phyloP scores from a whole-genome alignment of 805 yeast genomes.

The Wickerhamomyces canadensis region DNA sequence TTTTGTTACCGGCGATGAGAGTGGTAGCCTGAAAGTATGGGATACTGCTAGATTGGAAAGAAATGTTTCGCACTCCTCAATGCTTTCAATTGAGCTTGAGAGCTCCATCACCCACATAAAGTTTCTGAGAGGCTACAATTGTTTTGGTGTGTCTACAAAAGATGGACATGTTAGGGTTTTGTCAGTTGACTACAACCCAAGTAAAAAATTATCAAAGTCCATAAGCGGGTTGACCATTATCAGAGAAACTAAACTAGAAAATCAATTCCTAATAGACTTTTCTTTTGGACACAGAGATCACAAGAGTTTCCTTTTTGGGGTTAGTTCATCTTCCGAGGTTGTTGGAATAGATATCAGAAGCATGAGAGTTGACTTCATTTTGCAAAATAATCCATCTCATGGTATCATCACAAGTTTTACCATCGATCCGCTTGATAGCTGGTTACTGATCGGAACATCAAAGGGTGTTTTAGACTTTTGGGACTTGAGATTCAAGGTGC shows the following conservation, averaged over 20 bases:
- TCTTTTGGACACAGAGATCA: slow-evolving; percentile 35
- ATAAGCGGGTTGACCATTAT: slow-evolving; percentile 26
- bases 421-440: slow-evolving; percentile 45
- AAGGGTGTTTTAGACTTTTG: slow-evolving; percentile 73
- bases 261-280: slow-evolving; percentile 40
- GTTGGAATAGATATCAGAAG: slow-evolving; percentile 52
- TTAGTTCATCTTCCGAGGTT: slow-evolving; percentile 50
- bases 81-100: slow-evolving; percentile 40
- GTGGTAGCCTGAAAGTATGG: slow-evolving; percentile 75
- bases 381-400: slow-evolving; percentile 54
- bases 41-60: slow-evolving; percentile 59
- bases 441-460: slow-evolving; percentile 73
- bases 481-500: slow-evolving; percentile 68
- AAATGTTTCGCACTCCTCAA: slow-evolving; percentile 49
- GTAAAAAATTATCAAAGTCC: slow-evolving; percentile 14
- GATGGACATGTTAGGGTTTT: slow-evolving; percentile 31
- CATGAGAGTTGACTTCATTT: slow-evolving; percentile 35
- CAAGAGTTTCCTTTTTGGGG: slow-evolving; percentile 37
- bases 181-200: slow-evolving; percentile 29
- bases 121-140: slow-evolving; percentile 49
- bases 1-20: slow-evolving; percentile 73
- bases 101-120: slow-evolving; percentile 43
- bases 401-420: slow-evolving; percentile 64
- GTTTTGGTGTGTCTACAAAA: slow-evolving; percentile 48
- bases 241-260: slow-evolving; percentile 35